Base-by-base conservation (phyloP, 2,329 filamentous ascomycete genomes). In the Ophiostoma triangulosporum region DNA sequence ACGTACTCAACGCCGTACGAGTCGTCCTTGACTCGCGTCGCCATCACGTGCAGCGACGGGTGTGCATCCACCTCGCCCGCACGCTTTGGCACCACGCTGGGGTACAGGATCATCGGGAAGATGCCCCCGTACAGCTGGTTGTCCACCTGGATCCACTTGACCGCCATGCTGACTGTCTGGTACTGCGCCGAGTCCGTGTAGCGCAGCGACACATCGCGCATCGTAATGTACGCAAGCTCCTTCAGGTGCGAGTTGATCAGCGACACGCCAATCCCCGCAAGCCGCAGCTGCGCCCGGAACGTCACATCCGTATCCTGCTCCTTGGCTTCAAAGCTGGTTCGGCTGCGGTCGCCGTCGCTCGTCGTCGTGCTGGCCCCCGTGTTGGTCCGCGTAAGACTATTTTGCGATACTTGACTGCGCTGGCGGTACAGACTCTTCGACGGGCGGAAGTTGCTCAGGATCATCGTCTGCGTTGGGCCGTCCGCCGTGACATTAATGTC, bases 111-210 rank as follows among this genome's bases (percentile, higher is more conserved):
- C 70, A 98, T 95, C 0, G 93, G 93, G 75, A 98, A 98, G 61
- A 98, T 90, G 26, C 94, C 93, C 27, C 94, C 94, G 63, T 98
- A 98, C 14, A 98, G 79, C 67, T 98, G 93, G 62, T 98, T 98
- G 69, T 98, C 93, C 61, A 98, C 87, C 68, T 98, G 93, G 27
- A 98, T 93, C 94, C 94, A 98, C 67, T 98, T 97, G 65, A 97
- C 84, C 0, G 88, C 87, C 50, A 93, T 74, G 48, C 88, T 91
- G 57, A 96, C 70, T 0, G 89, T 97, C 68, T 98, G 93, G 64
- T 95, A 95, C 15, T 96, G 73, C 17, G 83, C 79, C n/a, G 93
- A 97, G 63, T 98, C 93, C 54, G 83, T 88, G 68, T 93, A 95
- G 57, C 90, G 89, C 58, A 98, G 70, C 61, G 93, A 84, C 26